Base-by-base conservation (phyloP, 2,329 filamentous ascomycete species). In the Fusarium brevicatenulatum region DNA sequence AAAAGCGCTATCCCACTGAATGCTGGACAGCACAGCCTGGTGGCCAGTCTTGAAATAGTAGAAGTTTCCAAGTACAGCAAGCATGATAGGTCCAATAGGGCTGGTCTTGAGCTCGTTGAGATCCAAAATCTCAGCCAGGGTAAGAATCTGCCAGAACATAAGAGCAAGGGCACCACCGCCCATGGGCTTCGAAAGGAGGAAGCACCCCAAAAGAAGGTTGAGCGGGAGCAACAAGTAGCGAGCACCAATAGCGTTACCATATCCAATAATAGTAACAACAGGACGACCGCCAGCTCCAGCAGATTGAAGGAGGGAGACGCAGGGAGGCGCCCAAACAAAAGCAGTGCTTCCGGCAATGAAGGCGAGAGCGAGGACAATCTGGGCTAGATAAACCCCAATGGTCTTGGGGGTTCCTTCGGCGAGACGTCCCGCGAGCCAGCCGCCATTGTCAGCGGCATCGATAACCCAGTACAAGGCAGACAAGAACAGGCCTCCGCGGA, bases 11-110 rank as follows among this genome's bases (percentile, higher is more conserved):
- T 99, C 96, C 96, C 96, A 99, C 80, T 99, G 96, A 78, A 99
- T 95, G 73, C 91, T 93, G 75, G 91, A 89, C 30, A 97, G 88
- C 0, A 91, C 92, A 18, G 95, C 95, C 83, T 98, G 95, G 82
- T 99, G 96, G 69, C 96, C 96, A 0, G 96, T 99, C 80, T 97
- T 98, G 90, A 99, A 99, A 86, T 91, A 99, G 85, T 98, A 92
- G 82, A 95, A 97, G 78, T 93, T 94, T 67, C 95, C 96, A 2
- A 99, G 89, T n/a, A 98, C 84, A 16, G 91, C 95, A 32, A 98
- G 89, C 71, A 97, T 87, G 43, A 96, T 85, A 25, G 96, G 95
- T 0, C 95, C 95, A 76, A 98, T 92, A 11, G 94, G 87, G 49
- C 91, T 91, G 54, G 89, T 85, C 21, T 91, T 90, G 43, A 92